Conservation (phyloP, 2,329 filamentous ascomycete species). For the Tolypocladium tropicale region DNA sequence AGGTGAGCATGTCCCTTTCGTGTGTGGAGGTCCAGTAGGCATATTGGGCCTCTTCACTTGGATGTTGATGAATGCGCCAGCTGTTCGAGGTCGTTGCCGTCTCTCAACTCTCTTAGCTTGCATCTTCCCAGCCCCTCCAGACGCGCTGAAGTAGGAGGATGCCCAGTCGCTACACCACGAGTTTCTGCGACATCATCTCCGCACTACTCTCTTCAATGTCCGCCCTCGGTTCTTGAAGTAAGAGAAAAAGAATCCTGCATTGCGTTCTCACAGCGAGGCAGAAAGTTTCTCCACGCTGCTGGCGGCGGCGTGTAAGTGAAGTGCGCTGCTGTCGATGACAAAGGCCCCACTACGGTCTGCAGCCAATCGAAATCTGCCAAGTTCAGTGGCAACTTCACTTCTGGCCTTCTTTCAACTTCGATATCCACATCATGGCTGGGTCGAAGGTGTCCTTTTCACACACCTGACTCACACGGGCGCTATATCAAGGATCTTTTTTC, state of each 20-base stretch:
- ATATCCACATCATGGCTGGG: background rate
- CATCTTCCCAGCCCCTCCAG: too few species aligned
- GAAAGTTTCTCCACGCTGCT: background rate
- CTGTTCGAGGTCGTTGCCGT: too few species aligned
- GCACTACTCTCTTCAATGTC: too few species aligned
- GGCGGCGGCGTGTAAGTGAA: background rate
- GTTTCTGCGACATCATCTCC: too few species aligned
- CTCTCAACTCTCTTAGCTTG: too few species aligned
- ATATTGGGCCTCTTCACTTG: too few species aligned
- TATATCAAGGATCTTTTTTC: background rate
- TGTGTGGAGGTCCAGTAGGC: too few species aligned
- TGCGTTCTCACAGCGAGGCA: background rate
- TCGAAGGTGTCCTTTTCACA: background rate
- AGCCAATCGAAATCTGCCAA: constrained; percentile 7
- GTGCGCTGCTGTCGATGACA: constrained; percentile 2
- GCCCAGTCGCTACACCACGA: background rate
- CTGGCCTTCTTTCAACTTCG: background rate
- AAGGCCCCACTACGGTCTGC: background rate
- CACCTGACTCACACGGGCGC: background rate
- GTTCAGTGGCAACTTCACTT: background rate
- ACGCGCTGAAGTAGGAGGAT: too few species aligned
- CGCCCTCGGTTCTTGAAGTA: too few species aligned
- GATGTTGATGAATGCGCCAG: too few species aligned
- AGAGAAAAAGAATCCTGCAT: background rate
- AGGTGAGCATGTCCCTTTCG: constrained; percentile 6